phyloP scores from a whole-genome alignment of 2,329 filamentous ascomycete genomes.

The Tolypocladium capitatum region DNA sequence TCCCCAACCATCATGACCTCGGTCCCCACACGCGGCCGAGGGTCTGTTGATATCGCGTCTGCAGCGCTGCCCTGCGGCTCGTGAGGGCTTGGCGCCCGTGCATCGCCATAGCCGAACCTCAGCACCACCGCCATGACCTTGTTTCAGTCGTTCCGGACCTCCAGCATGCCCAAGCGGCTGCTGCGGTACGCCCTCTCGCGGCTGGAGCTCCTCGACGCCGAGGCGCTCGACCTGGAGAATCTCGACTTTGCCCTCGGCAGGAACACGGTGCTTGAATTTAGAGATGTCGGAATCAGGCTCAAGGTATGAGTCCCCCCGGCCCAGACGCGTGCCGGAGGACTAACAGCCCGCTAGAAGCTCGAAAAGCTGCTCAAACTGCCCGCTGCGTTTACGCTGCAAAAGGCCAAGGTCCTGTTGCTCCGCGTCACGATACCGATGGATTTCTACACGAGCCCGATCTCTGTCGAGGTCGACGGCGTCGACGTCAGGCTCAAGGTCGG shows the following conservation, averaged over 20 bases:
- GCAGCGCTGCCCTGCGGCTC: constrained; percentile 4
- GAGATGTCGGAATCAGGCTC: constrained; percentile 70
- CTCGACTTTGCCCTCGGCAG: constrained; percentile 73
- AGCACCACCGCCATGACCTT: constrained; percentile 49
- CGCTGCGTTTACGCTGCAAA: constrained; percentile 53
- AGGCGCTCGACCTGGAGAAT: constrained; percentile 74
- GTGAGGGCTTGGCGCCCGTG: constrained; percentile 2
- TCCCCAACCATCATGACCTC: constrained; percentile 2
- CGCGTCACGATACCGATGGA: constrained; percentile 78
- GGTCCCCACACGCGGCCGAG: constrained; percentile 20
- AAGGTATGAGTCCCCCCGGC: constrained; percentile 36
- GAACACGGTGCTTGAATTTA: constrained; percentile 71
- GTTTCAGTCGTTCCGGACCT: constrained; percentile 49
- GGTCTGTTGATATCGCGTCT: constrained; percentile 20
- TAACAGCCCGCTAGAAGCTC: constrained; percentile 49
- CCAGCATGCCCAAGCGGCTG: constrained; percentile 78
- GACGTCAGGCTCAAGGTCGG: constrained; percentile 52
- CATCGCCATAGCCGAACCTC: not conserved
- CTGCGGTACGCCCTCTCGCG: constrained; percentile 74
- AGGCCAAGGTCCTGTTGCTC: constrained; percentile 62
- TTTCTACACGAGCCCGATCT: constrained; percentile 73
- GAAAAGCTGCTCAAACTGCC: constrained; percentile 63
- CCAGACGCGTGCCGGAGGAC: constrained; percentile 1
- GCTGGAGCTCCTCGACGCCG: constrained; percentile 76
- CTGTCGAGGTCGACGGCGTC: constrained; percentile 69